phyloP scores from a whole-genome alignment of 1,284 basidiomycete genomes.

The Pyrrhoderma lamaoense region DNA sequence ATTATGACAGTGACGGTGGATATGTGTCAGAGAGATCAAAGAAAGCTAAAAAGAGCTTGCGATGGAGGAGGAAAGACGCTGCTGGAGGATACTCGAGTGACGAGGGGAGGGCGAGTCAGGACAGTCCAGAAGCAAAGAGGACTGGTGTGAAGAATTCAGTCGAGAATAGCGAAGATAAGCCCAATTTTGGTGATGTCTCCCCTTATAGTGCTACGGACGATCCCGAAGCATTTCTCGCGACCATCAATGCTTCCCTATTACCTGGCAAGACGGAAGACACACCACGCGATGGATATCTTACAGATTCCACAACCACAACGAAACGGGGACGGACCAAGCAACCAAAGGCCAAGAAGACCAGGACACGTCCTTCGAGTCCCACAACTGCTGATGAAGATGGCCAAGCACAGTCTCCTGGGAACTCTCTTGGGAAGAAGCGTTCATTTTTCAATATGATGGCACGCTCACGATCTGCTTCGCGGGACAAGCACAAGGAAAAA shows the following conservation, averaged over 20 bases:
- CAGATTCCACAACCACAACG: slow-evolving; percentile 9
- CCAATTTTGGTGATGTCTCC: background rate
- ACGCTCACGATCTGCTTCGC: slow-evolving; percentile 6
- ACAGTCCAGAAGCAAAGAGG: background rate
- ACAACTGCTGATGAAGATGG: background rate
- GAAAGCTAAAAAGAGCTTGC: slow-evolving; percentile 2
- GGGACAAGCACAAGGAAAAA: slow-evolving; percentile 8
- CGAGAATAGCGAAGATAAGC: background rate
- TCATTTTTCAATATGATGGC: slow-evolving; percentile 12
- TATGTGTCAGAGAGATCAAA: slow-evolving; percentile 13
- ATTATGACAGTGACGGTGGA: slow-evolving; percentile 17
- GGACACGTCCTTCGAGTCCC: slow-evolving; percentile 5
- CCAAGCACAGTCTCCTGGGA: background rate
- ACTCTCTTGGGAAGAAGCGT: slow-evolving; percentile 1
- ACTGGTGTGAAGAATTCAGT: slow-evolving; percentile 3
- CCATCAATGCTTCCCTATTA: slow-evolving; percentile 12
- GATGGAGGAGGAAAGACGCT: slow-evolving; percentile 6
- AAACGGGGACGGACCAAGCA: slow-evolving; percentile 11
- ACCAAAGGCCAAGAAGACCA: background rate
- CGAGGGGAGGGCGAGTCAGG: background rate
- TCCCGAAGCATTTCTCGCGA: slow-evolving; percentile 13
- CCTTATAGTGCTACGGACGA: background rate
- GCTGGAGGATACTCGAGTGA: slow-evolving; percentile 14
- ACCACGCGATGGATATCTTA: slow-evolving; percentile 7
- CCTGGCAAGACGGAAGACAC: background rate